These are phyloP conservation scores for Colletotrichum incanum DNA, from an alignment of 2,329 filamentous ascomycete species.

Conservation along the genomic window DNA sequence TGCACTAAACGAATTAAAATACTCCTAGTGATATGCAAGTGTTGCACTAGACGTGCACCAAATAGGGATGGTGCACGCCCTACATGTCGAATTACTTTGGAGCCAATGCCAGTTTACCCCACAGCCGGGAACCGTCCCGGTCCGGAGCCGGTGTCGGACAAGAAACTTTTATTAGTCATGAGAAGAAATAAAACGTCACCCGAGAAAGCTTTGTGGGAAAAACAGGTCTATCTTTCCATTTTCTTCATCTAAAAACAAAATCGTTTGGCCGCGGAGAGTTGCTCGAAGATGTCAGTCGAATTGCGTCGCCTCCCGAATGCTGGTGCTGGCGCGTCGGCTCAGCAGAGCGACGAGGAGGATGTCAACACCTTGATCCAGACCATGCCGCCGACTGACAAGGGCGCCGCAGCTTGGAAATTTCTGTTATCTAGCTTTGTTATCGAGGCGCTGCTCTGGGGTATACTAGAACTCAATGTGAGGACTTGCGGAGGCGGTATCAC, in stretches of 20 bases:
- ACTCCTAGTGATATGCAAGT: no score
- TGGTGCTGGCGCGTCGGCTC: neutral
- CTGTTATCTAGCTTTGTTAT: slow-evolving; percentile 46
- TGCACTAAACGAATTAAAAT: neutral
- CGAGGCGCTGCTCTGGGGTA: slow-evolving; percentile 48
- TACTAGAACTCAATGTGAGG: neutral
- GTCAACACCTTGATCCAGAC: slow-evolving; percentile 39
- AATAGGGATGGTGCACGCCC: slow-evolving; percentile 6
- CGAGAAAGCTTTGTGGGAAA: neutral
- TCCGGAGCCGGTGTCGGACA: slow-evolving; percentile 2
- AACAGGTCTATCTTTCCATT: neutral
- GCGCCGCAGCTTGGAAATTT: slow-evolving; percentile 46
- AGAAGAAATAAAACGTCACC: neutral
- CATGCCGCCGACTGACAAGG: slow-evolving; percentile 45
- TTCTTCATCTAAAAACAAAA: neutral
- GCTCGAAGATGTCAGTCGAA: slow-evolving; percentile 22
- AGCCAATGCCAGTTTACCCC: neutral
- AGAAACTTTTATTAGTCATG: neutral
- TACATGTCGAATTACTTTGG: neutral
- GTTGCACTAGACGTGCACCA: neutral
- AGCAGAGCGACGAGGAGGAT: slow-evolving; percentile 33
- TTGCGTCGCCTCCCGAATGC: slow-evolving; percentile 6
- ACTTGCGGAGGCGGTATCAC: neutral
- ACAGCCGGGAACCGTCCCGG: slow-evolving; percentile 10
- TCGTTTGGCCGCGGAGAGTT: neutral